These are phyloP conservation scores for Suhomyces vadensis DNA, from an alignment of 805 yeast species.

Conservation along the genomic window DNA sequence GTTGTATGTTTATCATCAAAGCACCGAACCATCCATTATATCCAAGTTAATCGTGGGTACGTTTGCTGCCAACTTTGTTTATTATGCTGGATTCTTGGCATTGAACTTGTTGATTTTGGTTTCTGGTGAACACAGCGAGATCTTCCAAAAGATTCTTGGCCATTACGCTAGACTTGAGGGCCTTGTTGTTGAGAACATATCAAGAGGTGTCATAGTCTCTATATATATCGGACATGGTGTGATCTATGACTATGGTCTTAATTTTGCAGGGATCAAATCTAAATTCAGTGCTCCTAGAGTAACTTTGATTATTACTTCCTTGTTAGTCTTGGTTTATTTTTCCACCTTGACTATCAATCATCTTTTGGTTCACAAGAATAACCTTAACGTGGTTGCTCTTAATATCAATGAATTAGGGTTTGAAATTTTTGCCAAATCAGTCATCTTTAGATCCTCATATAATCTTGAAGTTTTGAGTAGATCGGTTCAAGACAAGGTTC, in stretches of 20 bases:
- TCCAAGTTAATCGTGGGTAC: background rate
- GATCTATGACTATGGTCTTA: constrained; percentile 1
- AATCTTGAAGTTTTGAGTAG: constrained; percentile 3
- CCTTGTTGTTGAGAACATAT: background rate
- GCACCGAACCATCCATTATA: background rate
- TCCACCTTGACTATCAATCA: constrained; percentile 7
- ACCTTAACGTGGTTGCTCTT: background rate
- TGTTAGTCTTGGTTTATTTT: constrained; percentile 1
- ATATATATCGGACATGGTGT: constrained; percentile 9
- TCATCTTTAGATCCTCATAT: constrained; percentile 6
- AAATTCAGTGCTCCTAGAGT: background rate
- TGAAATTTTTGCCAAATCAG: constrained; percentile 7
- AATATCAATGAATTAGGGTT: constrained; percentile 4
- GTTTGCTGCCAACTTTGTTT: background rate
- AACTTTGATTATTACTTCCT: background rate
- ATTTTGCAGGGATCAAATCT: background rate
- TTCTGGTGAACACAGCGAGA: background rate
- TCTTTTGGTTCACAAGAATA: constrained; percentile 2
- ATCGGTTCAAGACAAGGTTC: background rate
- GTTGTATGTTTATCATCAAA: constrained; percentile 3
- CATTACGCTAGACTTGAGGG: constrained; percentile 1
- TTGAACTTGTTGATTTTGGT: background rate
- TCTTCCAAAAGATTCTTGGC: background rate
- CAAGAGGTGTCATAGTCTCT: background rate
- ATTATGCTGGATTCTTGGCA: background rate